Base-by-base conservation (phyloP, 129 eudicot genomes). In the Arctium minus region DNA sequence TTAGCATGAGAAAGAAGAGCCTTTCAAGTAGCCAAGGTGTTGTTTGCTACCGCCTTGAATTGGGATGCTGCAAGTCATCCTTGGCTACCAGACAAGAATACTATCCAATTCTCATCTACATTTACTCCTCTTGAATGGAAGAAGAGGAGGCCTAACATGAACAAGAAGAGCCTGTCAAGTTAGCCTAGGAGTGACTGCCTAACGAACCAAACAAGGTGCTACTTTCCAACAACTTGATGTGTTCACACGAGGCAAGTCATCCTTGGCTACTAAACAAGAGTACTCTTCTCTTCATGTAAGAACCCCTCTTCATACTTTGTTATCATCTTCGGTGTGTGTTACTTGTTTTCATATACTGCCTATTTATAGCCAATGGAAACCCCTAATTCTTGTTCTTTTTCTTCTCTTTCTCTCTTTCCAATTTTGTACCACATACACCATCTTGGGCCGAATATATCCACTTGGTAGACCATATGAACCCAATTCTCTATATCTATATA, bases 1-100 rank as follows among this genome's bases (percentile, higher is more conserved):
- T 48, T 83, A 83, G 30, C 86, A 83, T 70, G 82, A 76, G 77
- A 76, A 70, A 83, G 76, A 83, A 76, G 77, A 83, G 78, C 39
- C 56, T 83, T 76, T 50, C 46, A 50, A 70, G 86, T 83, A 83
- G 86, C 81, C 46, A 77, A 76, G 77, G 73, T 50, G 65, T 70
- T 70, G 13, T 9, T 67, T 60, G 17, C 29, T 30, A n/a, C 67
- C 79, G 32, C 86, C 82, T 37, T 71, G 82, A 36, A n/a, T 18
- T 60, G 44, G 35, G 70, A 84, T 72, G 72, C 30, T 68, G 79
- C 86, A 83, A 83, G 69, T 33, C 79, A 83, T 78, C 86, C 86
- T 77, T 77, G 82, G 74, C 79, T 83, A 83, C 79, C 68, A 77
- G 78, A 82, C 60, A 65, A 82, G 13, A 3, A n/a, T 42, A 22